Evolutionary conservation across 2,329 filamentous ascomycete species (phyloP).

Genomic region (Keithomyces neogunnii): DNA sequence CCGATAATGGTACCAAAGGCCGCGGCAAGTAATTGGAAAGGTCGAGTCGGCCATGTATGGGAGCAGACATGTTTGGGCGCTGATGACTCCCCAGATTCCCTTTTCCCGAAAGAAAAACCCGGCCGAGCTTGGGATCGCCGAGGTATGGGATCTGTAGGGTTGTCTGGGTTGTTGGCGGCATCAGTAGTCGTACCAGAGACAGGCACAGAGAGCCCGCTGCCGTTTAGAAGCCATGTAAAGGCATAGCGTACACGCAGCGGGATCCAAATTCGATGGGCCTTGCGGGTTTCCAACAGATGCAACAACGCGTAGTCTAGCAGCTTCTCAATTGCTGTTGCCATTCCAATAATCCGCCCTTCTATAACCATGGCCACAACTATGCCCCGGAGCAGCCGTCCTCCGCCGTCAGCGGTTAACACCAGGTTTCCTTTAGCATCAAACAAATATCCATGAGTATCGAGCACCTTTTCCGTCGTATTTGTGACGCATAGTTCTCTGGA

Average conservation of each 20-base stretch:
- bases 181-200: constrained; percentile 11
- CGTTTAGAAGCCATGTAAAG: constrained; percentile 26
- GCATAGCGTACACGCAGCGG: constrained; percentile 30
- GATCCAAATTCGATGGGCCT: constrained; percentile 29
- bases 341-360: constrained; percentile 30
- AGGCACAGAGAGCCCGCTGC: constrained; percentile 8
- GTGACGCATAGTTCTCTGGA: constrained; percentile 16
- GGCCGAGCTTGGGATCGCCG: constrained; percentile 29
- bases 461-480: constrained; percentile 30
- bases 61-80: constrained; percentile 37
- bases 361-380: constrained; percentile 38
- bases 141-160: constrained; percentile 27
- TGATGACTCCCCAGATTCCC: constrained; percentile 42
- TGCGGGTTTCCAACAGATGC: constrained; percentile 25
- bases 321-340: constrained; percentile 17
- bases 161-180: constrained; percentile 10
- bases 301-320: constrained; percentile 26
- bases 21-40: constrained; percentile 31
- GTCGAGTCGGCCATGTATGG: constrained; percentile 42
- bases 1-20: constrained; percentile 34
- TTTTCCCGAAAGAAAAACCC: constrained; percentile 44
- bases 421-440: constrained; percentile 32
- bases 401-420: constrained; percentile 14
- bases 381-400: constrained; percentile 22
- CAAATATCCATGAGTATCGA: constrained; percentile 28